Base-by-base conservation (phyloP, 1,139 yeast species). In the Lodderomyces theae region DNA sequence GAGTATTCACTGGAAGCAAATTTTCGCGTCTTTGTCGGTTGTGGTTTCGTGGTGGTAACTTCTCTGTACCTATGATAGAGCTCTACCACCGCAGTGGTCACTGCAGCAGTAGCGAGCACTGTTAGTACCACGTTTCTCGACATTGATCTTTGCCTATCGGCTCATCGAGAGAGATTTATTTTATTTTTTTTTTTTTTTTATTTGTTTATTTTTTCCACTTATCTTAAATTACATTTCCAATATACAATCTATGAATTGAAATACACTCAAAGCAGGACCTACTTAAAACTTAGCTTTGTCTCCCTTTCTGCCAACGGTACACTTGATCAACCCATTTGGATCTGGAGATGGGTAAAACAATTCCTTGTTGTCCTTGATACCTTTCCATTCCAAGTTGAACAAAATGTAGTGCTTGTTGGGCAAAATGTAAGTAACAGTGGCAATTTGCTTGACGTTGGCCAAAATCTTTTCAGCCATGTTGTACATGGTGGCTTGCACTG, bases 401-500 rank as follows among this genome's bases (percentile, higher is more conserved):
- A 86, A 76, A 56, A 89, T 77, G 69, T 84, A 89, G 64, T 89
- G 97, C 67, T 86, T 89, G 75, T 89, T 89, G 56, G 97, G 97
- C 58, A 89, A 76, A 33, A 76, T 67, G 63, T 86, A 89, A 41
- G 82, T 65, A 34, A 88, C 96, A 36, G 72, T 71, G 45, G 70
- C 76, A 42, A 89, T 71, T 47, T 72, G 72, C 5, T 80, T 72
- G 44, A 78, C 82, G 39, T 56, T 59, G 40, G 68, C 72, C 58
- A 89, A 75, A 50, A 89, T 87, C 50, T 79, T 80, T 47, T 78
- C 73, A 31, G 87, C 75, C 92, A 89, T 89, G 72, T 88, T 86
- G 74, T 80, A 89, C 96, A 88, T 88, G 47, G 96, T 89, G 34
- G 95, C 96, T 69, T 89, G 97, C 38, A 89, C 97, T 13, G 95